phyloP scores from a whole-genome alignment of 2,329 filamentous ascomycete species.

The Rhynchosporium graminicola region DNA sequence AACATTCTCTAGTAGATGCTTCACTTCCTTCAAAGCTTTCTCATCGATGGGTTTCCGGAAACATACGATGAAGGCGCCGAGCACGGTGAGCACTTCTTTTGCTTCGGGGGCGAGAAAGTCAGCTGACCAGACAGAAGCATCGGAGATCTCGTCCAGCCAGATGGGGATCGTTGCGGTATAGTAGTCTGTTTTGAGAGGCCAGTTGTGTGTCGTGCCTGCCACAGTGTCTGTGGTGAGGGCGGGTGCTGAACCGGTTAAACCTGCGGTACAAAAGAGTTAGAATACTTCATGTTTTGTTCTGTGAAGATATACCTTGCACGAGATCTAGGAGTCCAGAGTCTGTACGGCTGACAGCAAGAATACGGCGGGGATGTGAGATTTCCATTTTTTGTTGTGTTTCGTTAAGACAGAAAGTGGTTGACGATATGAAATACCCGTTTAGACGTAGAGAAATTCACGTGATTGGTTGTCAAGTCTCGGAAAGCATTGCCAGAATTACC shows the following conservation, averaged over 20 bases:
- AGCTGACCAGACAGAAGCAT: constrained; percentile 49
- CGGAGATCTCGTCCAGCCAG: constrained; percentile 64
- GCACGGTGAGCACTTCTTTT: constrained; percentile 59
- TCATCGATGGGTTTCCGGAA: constrained; percentile 47
- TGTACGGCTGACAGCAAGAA: constrained; percentile 52
- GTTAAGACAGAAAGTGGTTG: not conserved
- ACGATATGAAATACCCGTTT: constrained; percentile 2
- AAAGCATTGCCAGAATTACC: constrained; percentile 1
- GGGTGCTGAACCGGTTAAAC: constrained; percentile 52
- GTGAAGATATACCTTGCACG: constrained; percentile 50
- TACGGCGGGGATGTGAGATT: constrained; percentile 54
- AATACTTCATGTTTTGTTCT: not conserved
- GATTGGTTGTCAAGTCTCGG: constrained; percentile 9
- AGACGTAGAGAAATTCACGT: constrained; percentile 7
- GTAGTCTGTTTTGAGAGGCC: constrained; percentile 59
- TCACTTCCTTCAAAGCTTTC: constrained; percentile 29
- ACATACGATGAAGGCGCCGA: constrained; percentile 61
- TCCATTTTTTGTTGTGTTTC: constrained; percentile 35
- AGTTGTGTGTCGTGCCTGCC: constrained; percentile 60
- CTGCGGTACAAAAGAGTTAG: constrained; percentile 41
- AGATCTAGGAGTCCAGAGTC: constrained; percentile 51
- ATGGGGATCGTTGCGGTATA: constrained; percentile 62
- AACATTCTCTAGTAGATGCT: constrained; percentile 52
- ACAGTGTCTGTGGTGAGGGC: constrained; percentile 39
- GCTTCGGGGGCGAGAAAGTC: constrained; percentile 63